Conservation (phyloP, 345 rosid species). For the Isatis tinctoria region DNA sequence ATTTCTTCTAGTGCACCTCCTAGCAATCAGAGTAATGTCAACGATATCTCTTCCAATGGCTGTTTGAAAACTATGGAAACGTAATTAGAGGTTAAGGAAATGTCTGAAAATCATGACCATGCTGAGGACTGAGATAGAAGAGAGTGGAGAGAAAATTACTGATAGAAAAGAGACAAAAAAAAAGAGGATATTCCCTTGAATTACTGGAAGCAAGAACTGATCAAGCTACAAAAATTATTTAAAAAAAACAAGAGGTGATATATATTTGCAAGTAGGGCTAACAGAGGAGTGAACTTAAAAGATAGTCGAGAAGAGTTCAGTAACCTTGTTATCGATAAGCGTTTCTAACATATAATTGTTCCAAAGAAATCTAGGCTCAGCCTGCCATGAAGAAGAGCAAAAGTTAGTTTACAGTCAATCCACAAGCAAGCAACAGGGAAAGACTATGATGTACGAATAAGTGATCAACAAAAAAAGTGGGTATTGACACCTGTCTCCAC, state of each 20-base stretch:
- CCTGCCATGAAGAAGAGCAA: slow-evolving; percentile 44
- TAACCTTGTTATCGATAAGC: slow-evolving; percentile 88
- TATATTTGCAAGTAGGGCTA: slow-evolving; percentile 2
- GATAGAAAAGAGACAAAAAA: neutral
- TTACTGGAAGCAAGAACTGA: slow-evolving; percentile 78
- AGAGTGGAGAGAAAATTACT: slow-evolving; percentile 9
- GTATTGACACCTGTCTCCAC: slow-evolving; percentile 86
- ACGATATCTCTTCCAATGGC: slow-evolving; percentile 85
- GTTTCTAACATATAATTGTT: slow-evolving; percentile 88
- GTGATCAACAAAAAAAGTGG: neutral
- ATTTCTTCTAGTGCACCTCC: slow-evolving; percentile 96
- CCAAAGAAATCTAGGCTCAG: slow-evolving; percentile 98
- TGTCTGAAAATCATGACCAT: neutral
- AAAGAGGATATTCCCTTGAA: slow-evolving; percentile 96
- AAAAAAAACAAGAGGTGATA: slow-evolving; percentile 4
- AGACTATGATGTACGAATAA: neutral
- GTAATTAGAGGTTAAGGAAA: slow-evolving; percentile 52
- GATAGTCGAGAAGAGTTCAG: slow-evolving; percentile 14
- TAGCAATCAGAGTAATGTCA: slow-evolving; percentile 81
- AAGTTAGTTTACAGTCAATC: neutral
- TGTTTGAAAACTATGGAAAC: slow-evolving; percentile 81
- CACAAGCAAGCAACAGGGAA: neutral
- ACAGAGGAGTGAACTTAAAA: slow-evolving; percentile 5
- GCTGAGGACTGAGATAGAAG: slow-evolving; percentile 9
- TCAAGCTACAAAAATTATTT: slow-evolving; percentile 73